phyloP scores from a whole-genome alignment of 768 basidiomycete genomes.

The Agaricus blazei region DNA sequence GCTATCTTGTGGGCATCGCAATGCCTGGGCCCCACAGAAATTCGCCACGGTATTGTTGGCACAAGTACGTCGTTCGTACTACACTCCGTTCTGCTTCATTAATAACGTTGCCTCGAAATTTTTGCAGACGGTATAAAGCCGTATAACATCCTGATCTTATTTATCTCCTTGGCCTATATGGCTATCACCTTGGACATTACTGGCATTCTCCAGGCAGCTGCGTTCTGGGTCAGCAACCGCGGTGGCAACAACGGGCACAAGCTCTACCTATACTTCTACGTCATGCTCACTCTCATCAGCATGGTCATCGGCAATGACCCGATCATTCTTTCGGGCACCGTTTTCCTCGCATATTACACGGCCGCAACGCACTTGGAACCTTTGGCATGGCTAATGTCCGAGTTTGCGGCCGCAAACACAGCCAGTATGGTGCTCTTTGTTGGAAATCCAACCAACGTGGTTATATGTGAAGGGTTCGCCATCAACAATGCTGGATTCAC shows the following conservation, averaged over 20 bases:
- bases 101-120: constrained; percentile 11
- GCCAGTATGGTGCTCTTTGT: constrained; percentile 74
- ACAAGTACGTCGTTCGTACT: constrained; percentile 16
- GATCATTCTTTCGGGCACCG: constrained; percentile 86
- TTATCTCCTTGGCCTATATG: constrained; percentile 90
- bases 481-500: constrained; percentile 78
- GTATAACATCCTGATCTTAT: constrained; percentile 90
- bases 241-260: constrained; percentile 69
- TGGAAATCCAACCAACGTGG: constrained; percentile 92
- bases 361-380: constrained; percentile 53
- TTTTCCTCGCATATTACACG: constrained; percentile 88
- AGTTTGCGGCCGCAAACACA: constrained; percentile 78
- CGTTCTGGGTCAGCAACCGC: constrained; percentile 82
- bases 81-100: not conserved
- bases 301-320: constrained; percentile 91
- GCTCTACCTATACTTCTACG: constrained; percentile 77
- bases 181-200: constrained; percentile 88
- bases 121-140: constrained; percentile 69
- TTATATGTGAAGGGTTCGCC: constrained; percentile 82
- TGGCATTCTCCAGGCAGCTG: constrained; percentile 80
- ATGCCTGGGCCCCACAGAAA: constrained; percentile 42
- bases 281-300: constrained; percentile 75
- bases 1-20: constrained; percentile 51
- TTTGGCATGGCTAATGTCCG: constrained; percentile 65
- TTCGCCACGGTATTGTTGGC: constrained; percentile 72